Base-by-base conservation (phyloP, 495 filamentous ascomycete genomes). In the Penicillium crystallinum region DNA sequence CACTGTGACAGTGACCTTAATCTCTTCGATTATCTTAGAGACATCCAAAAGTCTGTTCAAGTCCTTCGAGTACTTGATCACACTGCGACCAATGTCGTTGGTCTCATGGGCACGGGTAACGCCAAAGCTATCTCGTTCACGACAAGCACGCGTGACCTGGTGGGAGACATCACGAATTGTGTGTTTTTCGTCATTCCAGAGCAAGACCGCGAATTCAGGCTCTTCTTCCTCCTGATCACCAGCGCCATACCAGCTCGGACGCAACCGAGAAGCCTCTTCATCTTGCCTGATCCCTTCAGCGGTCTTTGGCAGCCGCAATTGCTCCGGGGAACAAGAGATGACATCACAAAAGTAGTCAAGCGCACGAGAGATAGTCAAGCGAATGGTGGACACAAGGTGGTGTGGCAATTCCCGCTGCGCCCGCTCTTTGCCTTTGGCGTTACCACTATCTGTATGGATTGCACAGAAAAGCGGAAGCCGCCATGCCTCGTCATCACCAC, bases 121-220 rank as follows among this genome's bases (percentile, higher is more conserved):
- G 1, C 89, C 92, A 51, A 88, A 91, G 12, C 69, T 73, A 48
- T 76, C 71, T 9, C 81, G 75, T 52, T 85, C 80, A 55, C 83
- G 86, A 77, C 95, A 97, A 44, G 93, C 95, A 47, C 95, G 81
- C 3, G 87, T 86, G 14, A 98, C 90, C 66, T 96, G 91, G 29
- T 91, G 80, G 50, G 84, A 73, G 9, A 98, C 91, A 66, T 97
- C 93, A n/a, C 80, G 76, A 44, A 97, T 84, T 0, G 93, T 97
- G 65, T 98, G 93, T 71, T 98, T 98, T 68, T 98, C 93, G 54
- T 98, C 93, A 58, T 98, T 98, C 93, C 93, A 98, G 7, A 98
- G 74, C 17, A 96, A 68, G n/a, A 98, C 71, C 4, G 89, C 84
- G 65, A 84, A 98, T 59, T 96, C 90, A 12, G 83, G 78, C 19